Conservation (phyloP, 768 basidiomycete genomes). For the Mrakia frigida region DNA sequence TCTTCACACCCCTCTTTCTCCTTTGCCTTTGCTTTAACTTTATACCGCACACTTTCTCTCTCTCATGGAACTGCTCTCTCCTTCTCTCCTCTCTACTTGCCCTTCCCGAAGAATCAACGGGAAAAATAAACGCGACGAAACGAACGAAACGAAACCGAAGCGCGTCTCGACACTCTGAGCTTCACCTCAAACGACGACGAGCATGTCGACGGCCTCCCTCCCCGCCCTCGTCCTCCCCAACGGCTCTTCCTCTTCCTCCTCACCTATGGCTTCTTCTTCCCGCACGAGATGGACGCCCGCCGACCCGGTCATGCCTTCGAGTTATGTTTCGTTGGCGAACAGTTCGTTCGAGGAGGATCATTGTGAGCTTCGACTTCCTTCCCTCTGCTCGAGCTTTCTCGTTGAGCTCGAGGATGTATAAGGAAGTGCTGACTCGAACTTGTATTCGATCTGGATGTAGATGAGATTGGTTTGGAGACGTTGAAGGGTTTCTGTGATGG, state of each 20-base stretch:
- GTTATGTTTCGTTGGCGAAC: background rate
- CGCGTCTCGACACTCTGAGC: no score
- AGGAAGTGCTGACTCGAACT: background rate
- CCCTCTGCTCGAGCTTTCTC: no score
- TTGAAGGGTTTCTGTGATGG: background rate
- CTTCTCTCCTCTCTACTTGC: no score
- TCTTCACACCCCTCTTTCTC: no score
- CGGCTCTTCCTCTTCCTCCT: background rate
- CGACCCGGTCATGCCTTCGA: background rate
- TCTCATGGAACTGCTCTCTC: no score
- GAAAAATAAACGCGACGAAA: no score
- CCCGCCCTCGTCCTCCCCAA: background rate
- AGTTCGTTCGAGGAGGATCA: slow-evolving; percentile 14
- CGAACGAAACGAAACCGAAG: no score
- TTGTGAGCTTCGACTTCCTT: background rate
- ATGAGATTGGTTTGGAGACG: background rate
- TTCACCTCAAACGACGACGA: no score
- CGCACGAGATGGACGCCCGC: background rate
- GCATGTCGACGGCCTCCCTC: background rate
- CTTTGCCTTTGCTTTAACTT: no score
- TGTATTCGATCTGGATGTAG: background rate
- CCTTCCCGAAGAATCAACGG: no score
- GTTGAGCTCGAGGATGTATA: background rate
- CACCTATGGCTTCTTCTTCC: background rate
- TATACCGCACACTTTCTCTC: no score